A percentile compares a stretch with the other conserved stretches of the same genome.
Conservation (phyloP, 305 asterid species). For the Rubia peregrina region DNA sequence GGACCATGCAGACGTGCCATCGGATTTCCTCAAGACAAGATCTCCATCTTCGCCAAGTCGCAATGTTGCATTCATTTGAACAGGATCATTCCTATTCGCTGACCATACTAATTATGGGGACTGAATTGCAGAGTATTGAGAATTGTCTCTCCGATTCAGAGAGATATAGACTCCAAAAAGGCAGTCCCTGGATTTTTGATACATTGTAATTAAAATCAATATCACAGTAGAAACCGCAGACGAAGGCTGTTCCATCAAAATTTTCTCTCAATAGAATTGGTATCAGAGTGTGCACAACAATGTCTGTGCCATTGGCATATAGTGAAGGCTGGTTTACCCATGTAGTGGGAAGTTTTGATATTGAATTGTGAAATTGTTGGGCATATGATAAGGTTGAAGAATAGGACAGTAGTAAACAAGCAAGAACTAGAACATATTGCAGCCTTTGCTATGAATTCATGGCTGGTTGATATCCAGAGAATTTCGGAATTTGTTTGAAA, state of each 20-base stretch:
- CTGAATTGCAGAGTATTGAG: neutral
- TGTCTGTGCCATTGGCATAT: neutral
- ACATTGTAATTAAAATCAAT: neutral
- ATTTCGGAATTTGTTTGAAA: too few species aligned
- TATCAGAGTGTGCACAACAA: neutral
- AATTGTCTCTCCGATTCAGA: neutral
- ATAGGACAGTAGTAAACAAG: neutral
- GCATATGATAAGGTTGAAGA: slow-evolving; percentile 20
- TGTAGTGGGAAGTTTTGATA: slow-evolving; percentile 2
- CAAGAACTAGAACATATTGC: slow-evolving; percentile 1
- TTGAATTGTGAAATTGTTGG: neutral
- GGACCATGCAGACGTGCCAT: too few species aligned
- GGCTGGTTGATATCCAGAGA: neutral
- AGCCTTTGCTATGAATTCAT: neutral
- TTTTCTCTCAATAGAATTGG: neutral
- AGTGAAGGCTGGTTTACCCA: neutral
- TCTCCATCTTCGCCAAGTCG: slow-evolving; percentile 11
- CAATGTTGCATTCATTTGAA: slow-evolving; percentile 7
- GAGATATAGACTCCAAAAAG: neutral
- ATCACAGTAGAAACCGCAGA: slow-evolving; percentile 4
- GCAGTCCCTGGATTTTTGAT: neutral
- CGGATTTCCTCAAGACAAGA: neutral
- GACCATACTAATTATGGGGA: slow-evolving; percentile 16
- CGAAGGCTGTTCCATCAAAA: neutral
- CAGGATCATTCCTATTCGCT: slow-evolving; percentile 18